Percentiles rank a stretch among this genome's conserved stretches.
phyloP scores from a whole-genome alignment of 306 rosid genomes.

The Benincasa hispida region DNA sequence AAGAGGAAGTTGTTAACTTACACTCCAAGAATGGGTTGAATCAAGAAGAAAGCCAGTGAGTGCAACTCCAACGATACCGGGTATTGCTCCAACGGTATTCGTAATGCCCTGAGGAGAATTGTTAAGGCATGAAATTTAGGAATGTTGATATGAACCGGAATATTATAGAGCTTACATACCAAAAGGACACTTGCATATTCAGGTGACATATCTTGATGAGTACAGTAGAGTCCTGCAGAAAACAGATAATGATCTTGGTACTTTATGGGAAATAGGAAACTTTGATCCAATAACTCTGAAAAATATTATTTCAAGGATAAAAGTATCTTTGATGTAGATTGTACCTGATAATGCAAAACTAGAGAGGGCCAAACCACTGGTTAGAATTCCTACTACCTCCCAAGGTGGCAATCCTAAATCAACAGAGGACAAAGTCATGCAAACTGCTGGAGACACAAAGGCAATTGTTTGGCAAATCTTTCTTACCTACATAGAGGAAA shows the following conservation, averaged over 20 bases:
- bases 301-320: background rate
- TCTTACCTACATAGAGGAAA: slow-evolving; percentile 46
- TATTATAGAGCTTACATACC: slow-evolving; percentile 28
- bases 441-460: slow-evolving; percentile 89
- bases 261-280: background rate
- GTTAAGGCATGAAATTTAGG: background rate
- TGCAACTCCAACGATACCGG: slow-evolving; percentile 87
- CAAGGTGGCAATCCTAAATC: slow-evolving; percentile 93
- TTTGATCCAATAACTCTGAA: slow-evolving; percentile 1
- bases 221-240: slow-evolving; percentile 80
- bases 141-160: background rate
- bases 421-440: slow-evolving; percentile 92
- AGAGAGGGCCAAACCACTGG: slow-evolving; percentile 87
- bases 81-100: slow-evolving; percentile 85
- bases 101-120: slow-evolving; percentile 63
- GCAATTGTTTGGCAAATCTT: slow-evolving; percentile 94
- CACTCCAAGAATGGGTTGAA: slow-evolving; percentile 95
- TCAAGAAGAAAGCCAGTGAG: slow-evolving; percentile 94
- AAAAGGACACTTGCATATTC: slow-evolving; percentile 92
- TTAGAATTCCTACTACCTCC: slow-evolving; percentile 84
- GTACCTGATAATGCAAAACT: slow-evolving; percentile 92
- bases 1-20: slow-evolving; percentile 30
- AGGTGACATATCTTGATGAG: slow-evolving; percentile 94
- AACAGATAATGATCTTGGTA: background rate
- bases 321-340: background rate